Evolutionary conservation across 2,329 filamentous ascomycete species (phyloP).

Genomic region (Neofusicoccum ribis): DNA sequence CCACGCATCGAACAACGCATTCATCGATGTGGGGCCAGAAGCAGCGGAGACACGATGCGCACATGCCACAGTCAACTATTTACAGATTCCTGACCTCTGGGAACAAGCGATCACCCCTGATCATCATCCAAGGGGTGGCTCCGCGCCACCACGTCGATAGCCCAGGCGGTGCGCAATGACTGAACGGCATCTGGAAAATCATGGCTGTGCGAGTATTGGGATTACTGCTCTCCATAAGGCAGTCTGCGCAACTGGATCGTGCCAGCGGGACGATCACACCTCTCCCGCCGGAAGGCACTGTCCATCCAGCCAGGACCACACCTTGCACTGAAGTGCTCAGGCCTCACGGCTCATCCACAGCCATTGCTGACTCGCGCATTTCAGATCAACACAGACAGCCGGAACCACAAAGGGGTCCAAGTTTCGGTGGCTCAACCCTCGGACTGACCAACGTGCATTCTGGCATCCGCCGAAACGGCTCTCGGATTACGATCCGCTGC

Average conservation of each 20-base stretch:
- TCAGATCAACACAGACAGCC: neutral
- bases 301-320: neutral
- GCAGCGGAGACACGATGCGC: neutral
- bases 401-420: neutral
- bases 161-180: neutral
- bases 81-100: neutral
- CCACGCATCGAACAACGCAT: no score
- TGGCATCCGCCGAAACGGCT: neutral
- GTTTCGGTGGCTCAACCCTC: neutral
- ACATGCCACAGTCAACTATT: neutral
- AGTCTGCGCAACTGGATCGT: neutral
- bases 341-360: neutral
- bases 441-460: neutral
- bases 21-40: no score
- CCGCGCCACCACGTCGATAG: neutral
- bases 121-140: neutral
- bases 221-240: neutral
- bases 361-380: neutral
- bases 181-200: neutral
- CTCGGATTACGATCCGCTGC: slow-evolving; percentile 14
- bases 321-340: neutral
- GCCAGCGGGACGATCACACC: neutral
- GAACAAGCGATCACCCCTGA: neutral
- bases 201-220: neutral
- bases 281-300: neutral